Evolutionary conservation across 23 red algal species (phyloP), one percentile per base, ranked within the genome.

Genomic region (Gracilariopsis chorda): DNA sequence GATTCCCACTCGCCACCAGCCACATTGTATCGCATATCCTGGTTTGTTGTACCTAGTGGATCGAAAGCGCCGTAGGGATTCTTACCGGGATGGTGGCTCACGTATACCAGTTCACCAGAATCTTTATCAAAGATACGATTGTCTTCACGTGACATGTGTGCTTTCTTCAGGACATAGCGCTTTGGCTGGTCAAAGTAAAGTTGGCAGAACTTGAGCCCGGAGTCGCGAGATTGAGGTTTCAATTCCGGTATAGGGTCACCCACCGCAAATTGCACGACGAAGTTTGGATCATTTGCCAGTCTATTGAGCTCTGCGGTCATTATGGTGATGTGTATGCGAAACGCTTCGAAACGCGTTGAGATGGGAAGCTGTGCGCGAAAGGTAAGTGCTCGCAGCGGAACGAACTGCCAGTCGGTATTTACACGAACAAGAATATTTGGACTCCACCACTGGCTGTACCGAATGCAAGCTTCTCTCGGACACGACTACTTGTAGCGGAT

Each of bases 11-110:
- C 92, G 10, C 73, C 90, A n/a, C 84, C 85, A 25, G 56, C 63
- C 53, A 85, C 73, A 36, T 88, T 63, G 80, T 93, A 93, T 41
- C 52, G 29, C 33, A 34, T 72, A 19, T 85, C 90, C 27, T 55
- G 51, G 55, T 93, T 85, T 29, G 60, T 62, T 12, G 58, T 57
- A 14, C 90, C 70, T 7, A 93, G 80, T 48, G 90, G 90, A 48
- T 93, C 90, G 33, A 93, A 83, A 59, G 79, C 63, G 0, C 61
- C 90, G 23, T 93, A 93, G 29, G 92, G 92, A 74, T 94, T 90
- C 83, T 94, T 94, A 16, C 92, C 92, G 28, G 92, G 92, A 48
- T 94, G 92, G 44, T 94, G 92, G 33, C 64, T 78, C 4, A 82
- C 75, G 51, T 88, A 48, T 4, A 86, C 68, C 9, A 88, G 10